Base-by-base conservation (phyloP, 331 rosid species). In the Quercus lobata region DNA sequence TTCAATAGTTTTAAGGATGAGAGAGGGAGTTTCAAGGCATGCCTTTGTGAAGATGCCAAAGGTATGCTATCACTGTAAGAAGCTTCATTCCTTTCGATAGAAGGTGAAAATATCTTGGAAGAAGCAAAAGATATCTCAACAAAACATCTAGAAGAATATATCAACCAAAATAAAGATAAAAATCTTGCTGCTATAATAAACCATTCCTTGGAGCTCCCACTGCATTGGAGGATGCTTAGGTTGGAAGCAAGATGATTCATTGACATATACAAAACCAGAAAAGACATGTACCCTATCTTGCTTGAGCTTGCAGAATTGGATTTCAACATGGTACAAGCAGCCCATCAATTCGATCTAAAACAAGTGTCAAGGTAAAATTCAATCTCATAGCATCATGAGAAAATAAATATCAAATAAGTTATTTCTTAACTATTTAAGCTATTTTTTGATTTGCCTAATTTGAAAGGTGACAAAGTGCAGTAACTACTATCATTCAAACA, bases 191-290 rank as follows among this genome's bases (percentile, higher is more conserved):
- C 15, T 3, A 18, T 83, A 32, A 15, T 72, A 2, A 80, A 14
- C 2, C 84, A 66, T 52, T 76, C 87, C 3, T 69, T 84, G 7
- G 80, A 80, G 73, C 53, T 76, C 57, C 87, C 84, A 21, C 5
- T 76, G 3, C 74, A 84, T 24, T 80, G 84, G 84, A 84, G 84
- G 24, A 68, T 80, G 55, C 52, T 15, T 15, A 77, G 84, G 37
- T 80, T 68, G 54, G 82, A 80, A 29, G 52, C 79, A 1, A 54
- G 73, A 15, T 84, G 84, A 82, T 80, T 68, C 32, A 80, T 84
- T 35, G 76, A 80, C 41, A 66, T 69, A 2, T 84, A 77, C 5
- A 46, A 7, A 18, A 68, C 1, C 15, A 72, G 4, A 30, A 1
- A 68, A 6, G 27, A 66, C 16, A 1, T 5, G 7, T 41, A 65